A percentile compares a stretch with the other conserved stretches of the same genome.
phyloP scores from a whole-genome alignment of 75 land plant species.

The Larix kaempferi region DNA sequence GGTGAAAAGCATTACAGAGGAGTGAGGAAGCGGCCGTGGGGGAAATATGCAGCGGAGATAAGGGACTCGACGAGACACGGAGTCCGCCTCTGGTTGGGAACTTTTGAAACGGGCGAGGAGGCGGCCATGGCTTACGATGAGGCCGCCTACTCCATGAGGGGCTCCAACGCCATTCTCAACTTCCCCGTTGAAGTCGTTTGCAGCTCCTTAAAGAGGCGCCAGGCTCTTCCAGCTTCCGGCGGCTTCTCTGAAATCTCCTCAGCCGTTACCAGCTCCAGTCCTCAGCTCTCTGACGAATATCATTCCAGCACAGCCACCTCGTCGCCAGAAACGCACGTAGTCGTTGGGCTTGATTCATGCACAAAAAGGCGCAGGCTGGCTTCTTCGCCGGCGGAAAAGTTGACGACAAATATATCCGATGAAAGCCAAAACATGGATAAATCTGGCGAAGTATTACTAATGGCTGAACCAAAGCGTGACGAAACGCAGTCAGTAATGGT shows the following conservation, averaged over 20 bases:
- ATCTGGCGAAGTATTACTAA: background rate
- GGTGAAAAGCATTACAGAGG: constrained; percentile 18
- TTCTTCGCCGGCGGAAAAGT: no score
- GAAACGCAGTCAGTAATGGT: background rate
- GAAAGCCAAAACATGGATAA: background rate
- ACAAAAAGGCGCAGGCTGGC: background rate
- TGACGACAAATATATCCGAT: background rate
- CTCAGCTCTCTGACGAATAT: no score
- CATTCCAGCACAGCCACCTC: background rate
- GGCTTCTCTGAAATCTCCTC: background rate
- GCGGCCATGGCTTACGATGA: constrained; percentile 28
- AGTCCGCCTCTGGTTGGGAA: constrained; percentile 42
- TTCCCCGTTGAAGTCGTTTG: constrained; percentile 8
- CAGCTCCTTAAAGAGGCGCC: background rate
- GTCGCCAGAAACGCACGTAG: background rate
- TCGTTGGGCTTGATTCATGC: background rate
- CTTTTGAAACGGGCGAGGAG: constrained; percentile 28
- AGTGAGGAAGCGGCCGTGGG: constrained; percentile 49
- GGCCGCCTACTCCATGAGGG: constrained; percentile 21
- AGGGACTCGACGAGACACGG: constrained; percentile 36
- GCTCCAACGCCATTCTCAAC: constrained; percentile 16
- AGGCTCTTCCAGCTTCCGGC: background rate
- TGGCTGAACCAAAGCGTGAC: no score
- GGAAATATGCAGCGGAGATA: constrained; percentile 43
- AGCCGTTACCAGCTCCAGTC: no score